Evolutionary conservation across 148 eudicot species (phyloP), one percentile per base, ranked within the genome.

Genomic region (Diospyros lotus): DNA sequence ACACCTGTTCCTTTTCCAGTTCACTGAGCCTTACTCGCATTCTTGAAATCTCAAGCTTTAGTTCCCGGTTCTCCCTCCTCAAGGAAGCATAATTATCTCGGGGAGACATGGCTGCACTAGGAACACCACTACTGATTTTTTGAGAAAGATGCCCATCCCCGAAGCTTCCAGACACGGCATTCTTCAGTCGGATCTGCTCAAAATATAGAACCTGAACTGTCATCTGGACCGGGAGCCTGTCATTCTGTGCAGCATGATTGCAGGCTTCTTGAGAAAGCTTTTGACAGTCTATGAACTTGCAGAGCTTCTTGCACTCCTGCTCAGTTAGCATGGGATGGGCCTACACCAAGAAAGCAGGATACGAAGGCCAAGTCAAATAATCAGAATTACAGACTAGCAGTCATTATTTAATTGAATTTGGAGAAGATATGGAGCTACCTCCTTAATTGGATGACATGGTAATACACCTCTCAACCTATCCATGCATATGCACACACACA

Each of bases 231-330:
- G 91, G 96, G 9, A 91, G 89, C 53, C 93, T 73, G 4, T 91
- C 91, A 41, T 91, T 91, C 67, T 89, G 91, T 9, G 96, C 96
- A 64, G 93, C 96, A 42, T 91, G 96, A 52, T 83, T 91, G 85
- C 87, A 80, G 13, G 93, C 96, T 75, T 91, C 96, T 77, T 89
- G 87, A 40, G 96, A 87, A 1, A 91, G 90, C 76, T 91, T 91
- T 77, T 87, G 91, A 64, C 91, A 84, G 79, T 91, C 96, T 58
- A 91, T 84, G 75, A 73, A 80, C 66, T 80, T 84, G 85, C 94
- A 86, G 4, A 87, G 80, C 83, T 78, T 86, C 82, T 83, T 84
- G 62, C 84, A 45, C 18, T 86, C 88, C 2, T 78, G 83, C 45
- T 87, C 89, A 2, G 74, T 83, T 46, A 87, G 80, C 80, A 71